A percentile compares a stretch with the other conserved stretches of the same genome.
Conservation (phyloP, 331 rosid species). For the Ulmus americana region DNA sequence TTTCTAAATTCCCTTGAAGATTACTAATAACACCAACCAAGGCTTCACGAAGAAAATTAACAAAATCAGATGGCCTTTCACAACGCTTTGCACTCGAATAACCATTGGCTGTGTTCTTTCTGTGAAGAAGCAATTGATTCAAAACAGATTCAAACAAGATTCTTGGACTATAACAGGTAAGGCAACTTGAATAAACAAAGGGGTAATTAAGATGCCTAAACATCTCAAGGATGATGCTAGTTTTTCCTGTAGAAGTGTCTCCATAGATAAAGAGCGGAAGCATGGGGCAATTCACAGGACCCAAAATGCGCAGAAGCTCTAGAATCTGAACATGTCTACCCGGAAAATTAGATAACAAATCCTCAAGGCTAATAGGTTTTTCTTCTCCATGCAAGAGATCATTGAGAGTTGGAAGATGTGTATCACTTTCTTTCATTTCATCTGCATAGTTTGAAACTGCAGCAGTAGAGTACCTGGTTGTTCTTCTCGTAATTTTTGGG, state of each 20-base stretch:
- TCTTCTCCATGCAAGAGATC: conserved; percentile 78
- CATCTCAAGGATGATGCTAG: conserved; percentile 55
- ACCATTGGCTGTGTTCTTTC: conserved; percentile 54
- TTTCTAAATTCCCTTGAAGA: conserved; percentile 42
- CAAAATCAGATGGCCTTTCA: conserved; percentile 78
- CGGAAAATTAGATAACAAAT: conserved; percentile 54
- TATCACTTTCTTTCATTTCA: conserved; percentile 33
- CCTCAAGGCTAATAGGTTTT: conserved; percentile 51
- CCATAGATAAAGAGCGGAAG: conserved; percentile 81
- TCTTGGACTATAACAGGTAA: conserved; percentile 63
- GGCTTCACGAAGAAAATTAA: conserved; percentile 70
- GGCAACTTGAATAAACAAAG: conserved; percentile 76
- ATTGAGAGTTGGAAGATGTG: conserved; percentile 33
- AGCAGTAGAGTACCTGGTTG: conserved; percentile 48
- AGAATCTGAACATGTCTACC: conserved; percentile 57
- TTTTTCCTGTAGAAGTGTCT: conserved; percentile 73
- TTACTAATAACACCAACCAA: conserved; percentile 42
- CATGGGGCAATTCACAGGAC: conserved; percentile 66
- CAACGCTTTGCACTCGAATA: conserved; percentile 70
- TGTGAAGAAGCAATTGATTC: conserved; percentile 68
- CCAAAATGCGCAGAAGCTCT: conserved; percentile 58
- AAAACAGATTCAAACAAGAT: conserved; percentile 75
- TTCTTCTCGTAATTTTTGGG: conserved; percentile 49
- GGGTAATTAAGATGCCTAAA: conserved; percentile 75
- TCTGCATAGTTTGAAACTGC: conserved; percentile 31